Conservation (phyloP, 257 asterid species). For the Sherardia arvensis region DNA sequence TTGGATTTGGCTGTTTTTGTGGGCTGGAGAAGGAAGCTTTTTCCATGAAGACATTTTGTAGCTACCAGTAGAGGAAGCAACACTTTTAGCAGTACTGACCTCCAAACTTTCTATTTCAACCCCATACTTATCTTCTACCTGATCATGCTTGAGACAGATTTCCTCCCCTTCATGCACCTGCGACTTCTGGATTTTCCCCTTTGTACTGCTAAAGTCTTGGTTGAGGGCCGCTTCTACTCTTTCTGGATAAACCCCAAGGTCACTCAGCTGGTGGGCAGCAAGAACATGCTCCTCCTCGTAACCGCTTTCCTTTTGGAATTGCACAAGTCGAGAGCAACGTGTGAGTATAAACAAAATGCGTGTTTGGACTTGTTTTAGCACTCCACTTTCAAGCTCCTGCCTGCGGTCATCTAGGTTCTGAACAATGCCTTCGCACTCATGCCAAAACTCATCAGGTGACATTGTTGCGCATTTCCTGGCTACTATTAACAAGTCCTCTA, state of each 20-base stretch:
- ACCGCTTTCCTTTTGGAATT: constrained; percentile 89
- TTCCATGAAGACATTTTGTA: constrained; percentile 96
- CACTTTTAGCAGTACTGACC: constrained; percentile 57
- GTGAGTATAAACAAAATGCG: constrained; percentile 85
- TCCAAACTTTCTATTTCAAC: constrained; percentile 22
- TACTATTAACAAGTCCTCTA: constrained; percentile 77
- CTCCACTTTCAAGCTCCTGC: constrained; percentile 77
- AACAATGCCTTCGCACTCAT: constrained; percentile 79
- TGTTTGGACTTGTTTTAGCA: constrained; percentile 71
- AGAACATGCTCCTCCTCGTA: constrained; percentile 59
- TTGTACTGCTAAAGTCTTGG: constrained; percentile 21
- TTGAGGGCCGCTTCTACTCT: constrained; percentile 18
- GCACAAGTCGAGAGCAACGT: constrained; percentile 92
- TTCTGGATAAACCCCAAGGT: constrained; percentile 76
- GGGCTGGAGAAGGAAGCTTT: constrained; percentile 79
- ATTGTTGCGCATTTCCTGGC: constrained; percentile 83
- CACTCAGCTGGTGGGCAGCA: constrained; percentile 75
- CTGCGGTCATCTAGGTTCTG: constrained; percentile 88
- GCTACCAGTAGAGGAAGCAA: constrained; percentile 65
- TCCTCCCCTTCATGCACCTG: constrained; percentile 30
- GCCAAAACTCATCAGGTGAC: constrained; percentile 83
- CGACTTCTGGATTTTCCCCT: constrained; percentile 22
- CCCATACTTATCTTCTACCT: constrained; percentile 27
- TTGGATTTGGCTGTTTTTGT: constrained; percentile 39
- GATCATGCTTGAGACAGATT: constrained; percentile 26